Base-by-base conservation (phyloP, 768 basidiomycete species). In the Suillus hirtellus region DNA sequence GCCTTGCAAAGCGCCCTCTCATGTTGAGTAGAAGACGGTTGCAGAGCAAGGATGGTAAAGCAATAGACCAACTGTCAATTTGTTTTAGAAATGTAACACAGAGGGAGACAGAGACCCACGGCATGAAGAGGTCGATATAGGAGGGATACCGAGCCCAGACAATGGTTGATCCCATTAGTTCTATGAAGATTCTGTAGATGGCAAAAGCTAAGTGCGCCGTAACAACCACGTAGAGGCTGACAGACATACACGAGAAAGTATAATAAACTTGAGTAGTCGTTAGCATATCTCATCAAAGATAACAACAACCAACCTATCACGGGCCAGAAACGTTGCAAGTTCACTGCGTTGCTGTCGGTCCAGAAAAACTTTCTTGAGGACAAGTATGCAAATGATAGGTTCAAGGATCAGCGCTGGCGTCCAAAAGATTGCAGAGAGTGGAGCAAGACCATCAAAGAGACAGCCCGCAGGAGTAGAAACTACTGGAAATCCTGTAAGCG, bases 21-120 rank as follows among this genome's bases (percentile, higher is more conserved):
- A 70, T 72, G 55, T 67, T 66, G 46, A 73, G 63, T 12, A 73
- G 63, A 11, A 72, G 65, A 38, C 68, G 69, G 50, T 64, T 67
- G 15, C 72, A 71, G 17, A 73, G 66, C 2, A 73, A 43, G 10
- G 71, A 70, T 1, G 72, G 71, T 4, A 72, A 61, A 12, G 71
- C 69, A 2, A 69, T 61, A 5, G 69, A 69, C 72, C 72, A 73
- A 7, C 72, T 73, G 40, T 17, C 27, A 27, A 34, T 21, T 44
- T 38, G 53, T 59, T 34, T 24, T 37, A 63, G 55, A 42, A n/a
- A 27, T 34, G 12, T 47, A 43, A 19, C 17, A 42, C 24, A 56
- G n/a, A 3, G 31, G 10, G 24, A 44, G 14, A 50, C 31, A 54
- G 37, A 34, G 42, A 68, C 71, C 7, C 50, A 71, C 71, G 71